Percentiles rank a stretch among this genome's conserved stretches.
These are phyloP conservation scores for Backusella sp. DNA, from an alignment of 192 early-diverging fungal genomes.

Conservation along the genomic window DNA sequence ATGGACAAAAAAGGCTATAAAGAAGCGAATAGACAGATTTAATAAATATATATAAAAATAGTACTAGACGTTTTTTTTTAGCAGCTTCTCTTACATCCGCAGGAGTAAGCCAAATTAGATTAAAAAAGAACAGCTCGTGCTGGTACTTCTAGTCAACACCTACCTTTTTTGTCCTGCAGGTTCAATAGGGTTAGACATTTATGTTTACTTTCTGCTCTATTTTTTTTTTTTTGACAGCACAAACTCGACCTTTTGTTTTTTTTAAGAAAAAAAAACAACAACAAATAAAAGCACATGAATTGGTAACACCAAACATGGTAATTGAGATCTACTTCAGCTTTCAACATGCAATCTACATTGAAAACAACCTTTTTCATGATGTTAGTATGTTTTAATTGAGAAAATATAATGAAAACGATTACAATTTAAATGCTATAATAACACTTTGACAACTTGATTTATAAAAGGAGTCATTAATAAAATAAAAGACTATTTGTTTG, in stretches of 20 bases:
- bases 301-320: background rate
- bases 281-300: background rate
- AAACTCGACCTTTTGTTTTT: background rate
- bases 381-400: background rate
- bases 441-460: background rate
- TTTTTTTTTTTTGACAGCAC: background rate
- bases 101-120: background rate
- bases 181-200: background rate
- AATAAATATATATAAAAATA: background rate
- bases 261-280: background rate
- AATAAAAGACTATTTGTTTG: background rate
- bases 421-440: background rate
- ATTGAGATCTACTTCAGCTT: background rate
- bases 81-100: background rate
- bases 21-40: background rate
- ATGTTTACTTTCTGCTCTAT: background rate
- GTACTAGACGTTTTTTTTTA: background rate
- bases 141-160: background rate
- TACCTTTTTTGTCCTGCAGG: background rate
- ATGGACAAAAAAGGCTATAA: background rate
- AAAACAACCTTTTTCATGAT: background rate
- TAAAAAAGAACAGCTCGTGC: background rate
- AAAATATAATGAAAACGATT: background rate
- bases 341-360: background rate
- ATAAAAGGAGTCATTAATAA: background rate